Evolutionary conservation across 1,284 basidiomycete genomes (phyloP), one percentile per base, ranked within the genome.

Genomic region (Peniophora sp.): DNA sequence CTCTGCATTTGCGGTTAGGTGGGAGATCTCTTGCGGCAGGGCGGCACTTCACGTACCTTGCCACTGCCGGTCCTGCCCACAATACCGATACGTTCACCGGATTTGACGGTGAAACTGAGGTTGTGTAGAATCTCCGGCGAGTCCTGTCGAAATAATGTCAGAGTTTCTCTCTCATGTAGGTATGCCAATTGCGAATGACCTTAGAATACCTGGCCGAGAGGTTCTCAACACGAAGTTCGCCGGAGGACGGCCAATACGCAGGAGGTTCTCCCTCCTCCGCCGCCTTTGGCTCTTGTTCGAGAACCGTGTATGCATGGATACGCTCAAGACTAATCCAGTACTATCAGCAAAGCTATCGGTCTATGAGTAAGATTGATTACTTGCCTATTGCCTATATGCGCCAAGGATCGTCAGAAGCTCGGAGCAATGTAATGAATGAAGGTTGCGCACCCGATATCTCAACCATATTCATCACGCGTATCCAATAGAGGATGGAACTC

Each of bases 161-260:
- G 39, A n/a, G 16, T 5, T 8, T 22, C 5, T n/a, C n/a, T 5
- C 6, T 5, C n/a, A 8, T 41, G 20, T 5, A 41, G 6, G 39
- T 6, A 41, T 5, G 35, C n/a, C 16, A 41, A 41, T 41, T 5
- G 16, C 39, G 39, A 41, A n/a, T 16, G 39, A n/a, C n/a, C 39
- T 41, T 17, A 2, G 79, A 77, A 56, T 84, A 85, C 23, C 73
- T 69, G 24, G 81, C 81, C 11, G 72, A 77, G 10, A 84, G 65
- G 17, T 74, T 73, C 54, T 89, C 78, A 0, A 89, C 82, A 3
- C 69, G 64, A 25, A 91, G 68, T 35, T 79, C 72, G 3, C 89
- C 89, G 38, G 80, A 84, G 0, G 83, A 74, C 0, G 89, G 89
- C 88, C 89, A 91, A 54, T 85, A 80, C 0, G 88, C 88, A 3